Conservation (phyloP, 345 rosid genomes). For the Brassica carinata region DNA sequence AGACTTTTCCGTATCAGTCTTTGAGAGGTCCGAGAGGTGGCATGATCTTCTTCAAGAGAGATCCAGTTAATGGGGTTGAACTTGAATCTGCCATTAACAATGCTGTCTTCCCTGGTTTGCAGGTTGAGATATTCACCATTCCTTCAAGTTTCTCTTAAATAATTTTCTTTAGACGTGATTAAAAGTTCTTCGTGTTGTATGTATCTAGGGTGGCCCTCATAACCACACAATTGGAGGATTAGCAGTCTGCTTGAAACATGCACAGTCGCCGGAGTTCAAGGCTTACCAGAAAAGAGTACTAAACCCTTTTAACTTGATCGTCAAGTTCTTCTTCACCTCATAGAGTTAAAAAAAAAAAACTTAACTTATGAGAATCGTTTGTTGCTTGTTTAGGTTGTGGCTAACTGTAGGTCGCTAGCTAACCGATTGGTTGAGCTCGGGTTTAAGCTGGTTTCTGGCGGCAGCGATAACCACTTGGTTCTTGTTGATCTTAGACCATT, state of each 20-base stretch:
- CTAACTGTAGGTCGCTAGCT: conserved; percentile 80
- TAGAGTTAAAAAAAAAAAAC: background rate
- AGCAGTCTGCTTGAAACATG: conserved; percentile 90
- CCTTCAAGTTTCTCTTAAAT: background rate
- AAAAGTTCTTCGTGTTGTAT: background rate
- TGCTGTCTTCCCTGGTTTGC: conserved; percentile 94
- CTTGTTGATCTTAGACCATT: conserved; percentile 86
- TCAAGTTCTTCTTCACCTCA: background rate
- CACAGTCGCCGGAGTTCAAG: conserved; percentile 68
- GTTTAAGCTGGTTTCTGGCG: conserved; percentile 85
- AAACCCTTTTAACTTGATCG: background rate
- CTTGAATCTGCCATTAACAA: conserved; percentile 85
- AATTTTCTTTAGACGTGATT: background rate
- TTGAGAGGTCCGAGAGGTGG: conserved; percentile 99
- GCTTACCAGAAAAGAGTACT: conserved; percentile 78
- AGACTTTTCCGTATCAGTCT: conserved; percentile 50
- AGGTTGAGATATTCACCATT: conserved; percentile 49
- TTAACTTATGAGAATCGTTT: background rate
- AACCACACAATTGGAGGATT: conserved; percentile 94
- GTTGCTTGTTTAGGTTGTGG: conserved; percentile 60
- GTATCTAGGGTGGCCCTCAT: conserved; percentile 90
- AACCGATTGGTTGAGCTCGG: conserved; percentile 71
- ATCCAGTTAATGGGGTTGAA: conserved; percentile 77
- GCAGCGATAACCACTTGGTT: conserved; percentile 89
- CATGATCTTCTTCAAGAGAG: conserved; percentile 90